Evolutionary conservation across 805 yeast species (phyloP).

Genomic region (Schwanniomyces vanrijiae): DNA sequence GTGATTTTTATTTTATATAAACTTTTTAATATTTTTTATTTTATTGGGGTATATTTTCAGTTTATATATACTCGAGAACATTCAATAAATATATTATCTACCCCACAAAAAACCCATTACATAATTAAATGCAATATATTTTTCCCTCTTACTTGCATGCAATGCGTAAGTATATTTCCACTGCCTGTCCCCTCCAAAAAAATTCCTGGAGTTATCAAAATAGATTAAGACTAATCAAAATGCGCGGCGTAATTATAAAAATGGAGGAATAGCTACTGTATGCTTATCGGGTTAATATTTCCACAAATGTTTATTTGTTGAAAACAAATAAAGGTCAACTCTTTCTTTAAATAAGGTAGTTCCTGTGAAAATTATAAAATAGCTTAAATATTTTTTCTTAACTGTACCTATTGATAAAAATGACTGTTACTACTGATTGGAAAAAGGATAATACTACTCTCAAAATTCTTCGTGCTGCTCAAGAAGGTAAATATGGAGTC

Average conservation of each 20-base stretch:
- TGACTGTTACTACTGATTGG: constrained; percentile 3
- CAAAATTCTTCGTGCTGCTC: constrained; percentile 27
- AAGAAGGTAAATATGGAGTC: constrained; percentile 29
- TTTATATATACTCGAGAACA: neutral
- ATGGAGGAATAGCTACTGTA: neutral
- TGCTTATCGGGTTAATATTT: neutral
- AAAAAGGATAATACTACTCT: constrained; percentile 17
- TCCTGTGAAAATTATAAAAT: neutral
- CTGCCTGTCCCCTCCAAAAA: no score
- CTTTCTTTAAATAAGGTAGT: neutral
- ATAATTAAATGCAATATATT: neutral
- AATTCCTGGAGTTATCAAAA: neutral
- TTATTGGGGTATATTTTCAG: neutral
- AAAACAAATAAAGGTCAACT: neutral
- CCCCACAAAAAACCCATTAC: neutral
- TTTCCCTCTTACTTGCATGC: neutral
- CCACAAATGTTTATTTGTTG: neutral
- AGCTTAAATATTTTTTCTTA: neutral
- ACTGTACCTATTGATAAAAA: neutral
- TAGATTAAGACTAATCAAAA: no score
- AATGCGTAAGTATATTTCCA: neutral
- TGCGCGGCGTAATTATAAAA: no score
- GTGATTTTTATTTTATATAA: neutral
- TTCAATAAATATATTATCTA: neutral
- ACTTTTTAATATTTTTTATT: neutral